Evolutionary conservation across 371 early-diverging fungal genomes (phyloP).

Genomic region (Cladochytrium tenue): DNA sequence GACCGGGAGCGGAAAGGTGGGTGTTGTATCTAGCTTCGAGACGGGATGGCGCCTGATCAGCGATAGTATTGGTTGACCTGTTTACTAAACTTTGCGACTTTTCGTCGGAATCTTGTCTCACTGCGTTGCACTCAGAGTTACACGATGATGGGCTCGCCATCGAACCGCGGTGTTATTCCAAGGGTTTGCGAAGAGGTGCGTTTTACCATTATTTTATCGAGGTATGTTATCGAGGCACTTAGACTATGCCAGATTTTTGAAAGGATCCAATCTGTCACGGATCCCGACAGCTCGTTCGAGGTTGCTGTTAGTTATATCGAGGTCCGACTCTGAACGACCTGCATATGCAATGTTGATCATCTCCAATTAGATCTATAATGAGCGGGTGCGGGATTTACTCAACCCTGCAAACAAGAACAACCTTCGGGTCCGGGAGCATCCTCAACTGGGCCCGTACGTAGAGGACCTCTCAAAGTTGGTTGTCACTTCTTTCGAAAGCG

Average conservation of each 20-base stretch:
- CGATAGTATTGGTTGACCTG: too few species aligned
- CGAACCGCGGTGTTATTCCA: slow-evolving; percentile 76
- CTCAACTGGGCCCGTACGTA: slow-evolving; percentile 83
- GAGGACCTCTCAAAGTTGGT: slow-evolving; percentile 85
- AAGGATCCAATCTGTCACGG: slow-evolving; percentile 49
- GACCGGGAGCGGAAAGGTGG: slow-evolving; percentile 97
- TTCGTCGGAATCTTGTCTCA: not conserved
- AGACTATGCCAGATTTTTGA: too few species aligned
- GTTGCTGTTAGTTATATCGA: slow-evolving; percentile 88
- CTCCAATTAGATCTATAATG: slow-evolving; percentile 64
- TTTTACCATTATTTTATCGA: not conserved
- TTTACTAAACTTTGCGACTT: too few species aligned
- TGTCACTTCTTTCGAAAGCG: slow-evolving; percentile 76
- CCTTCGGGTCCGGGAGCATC: slow-evolving; percentile 86
- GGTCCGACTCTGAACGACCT: not conserved
- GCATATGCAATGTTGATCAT: not conserved
- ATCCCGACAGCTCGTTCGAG: slow-evolving; percentile 55
- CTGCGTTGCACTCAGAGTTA: slow-evolving; percentile 20
- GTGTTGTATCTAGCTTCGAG: slow-evolving; percentile 49
- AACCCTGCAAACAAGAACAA: slow-evolving; percentile 73
- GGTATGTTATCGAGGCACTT: too few species aligned
- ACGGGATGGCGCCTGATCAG: slow-evolving; percentile 2
- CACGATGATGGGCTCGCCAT: slow-evolving; percentile 37
- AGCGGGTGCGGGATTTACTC: slow-evolving; percentile 88
- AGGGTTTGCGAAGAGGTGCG: slow-evolving; percentile 72